Base-by-base conservation (phyloP, 1,284 basidiomycete genomes). In the Thelephora terrestris region DNA sequence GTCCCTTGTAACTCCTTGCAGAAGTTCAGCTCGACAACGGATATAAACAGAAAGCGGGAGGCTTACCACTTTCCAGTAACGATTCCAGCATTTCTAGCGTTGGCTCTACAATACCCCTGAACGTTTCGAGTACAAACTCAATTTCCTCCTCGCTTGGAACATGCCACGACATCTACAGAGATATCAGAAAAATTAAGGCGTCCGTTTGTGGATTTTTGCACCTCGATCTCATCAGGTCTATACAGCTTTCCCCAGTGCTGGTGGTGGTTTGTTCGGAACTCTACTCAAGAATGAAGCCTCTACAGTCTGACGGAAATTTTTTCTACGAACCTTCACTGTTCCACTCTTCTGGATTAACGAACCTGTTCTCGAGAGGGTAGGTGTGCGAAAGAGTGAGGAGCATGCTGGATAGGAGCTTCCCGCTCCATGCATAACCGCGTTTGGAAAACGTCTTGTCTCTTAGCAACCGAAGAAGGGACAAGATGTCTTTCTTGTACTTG, bases 341-440 rank as follows among this genome's bases (percentile, higher is more conserved):
- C 84, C 88, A 91, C 56, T 89, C 85, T 7, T 82, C 76, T 0
- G 78, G 74, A 57, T 94, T 94, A 43, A 90, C 81, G 56, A 91
- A 89, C 51, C 81, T 82, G 64, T 88, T 86, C 59, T 95, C 91
- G 45, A 78, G 63, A 5, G 89, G 84, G 67, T 93, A 95, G 6
- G 86, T 83, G 50, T 88, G 81, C 0, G 85, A 86, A 42, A 94
- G 67, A 0, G 89, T 85, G 35, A 85, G 71, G 29, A 95, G 64
- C 23, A 85, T 68, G 58, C 86, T 86, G 17, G 84, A 83, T 23
- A 95, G 62, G 12, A 95, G 68, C 62, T 86, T 85, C 21, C 87
- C 87, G 3, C 79, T 83, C 70, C 89, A 89, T 4, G 81, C 80
- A 68, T 80, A 95, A 4, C 89, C 89, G 45, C 88, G 78, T 64